These are phyloP conservation scores for Zymoseptoria brevis DNA, from an alignment of 2,329 filamentous ascomycete genomes.

Conservation along the genomic window DNA sequence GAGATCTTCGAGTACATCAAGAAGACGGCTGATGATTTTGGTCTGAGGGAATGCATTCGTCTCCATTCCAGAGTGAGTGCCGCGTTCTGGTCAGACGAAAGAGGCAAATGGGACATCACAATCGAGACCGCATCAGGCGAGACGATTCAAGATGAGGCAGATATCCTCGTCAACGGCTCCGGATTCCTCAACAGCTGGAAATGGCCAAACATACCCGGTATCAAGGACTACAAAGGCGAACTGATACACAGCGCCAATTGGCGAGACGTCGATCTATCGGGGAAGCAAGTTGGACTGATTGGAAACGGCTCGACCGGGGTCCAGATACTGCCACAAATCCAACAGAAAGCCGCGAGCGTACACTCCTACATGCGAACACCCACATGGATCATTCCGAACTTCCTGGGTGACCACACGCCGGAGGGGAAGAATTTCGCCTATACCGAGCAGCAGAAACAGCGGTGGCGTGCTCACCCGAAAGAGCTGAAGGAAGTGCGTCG, in stretches of 20 bases:
- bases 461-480: conserved; percentile 6
- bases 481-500: conserved; percentile 7
- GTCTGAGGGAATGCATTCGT: conserved; percentile 26
- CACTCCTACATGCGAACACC: conserved; percentile 45
- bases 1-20: conserved; percentile 30
- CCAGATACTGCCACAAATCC: conserved; percentile 22
- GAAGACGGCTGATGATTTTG: conserved; percentile 5
- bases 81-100: conserved; percentile 34
- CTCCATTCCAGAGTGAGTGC: conserved; percentile 38
- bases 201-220: conserved; percentile 28
- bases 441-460: conserved; percentile 7
- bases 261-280: conserved; percentile 14
- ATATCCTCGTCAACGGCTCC: conserved; percentile 16
- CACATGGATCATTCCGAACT: conserved; percentile 33
- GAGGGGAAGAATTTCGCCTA: conserved; percentile 7
- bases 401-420: conserved; percentile 4
- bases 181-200: conserved; percentile 15
- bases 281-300: conserved; percentile 7
- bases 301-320: conserved; percentile 6
- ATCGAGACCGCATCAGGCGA: conserved; percentile 16
- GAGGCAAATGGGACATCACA: conserved; percentile 10
- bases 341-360: conserved; percentile 34
- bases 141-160: conserved; percentile 23
- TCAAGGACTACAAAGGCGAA: conserved; percentile 25
- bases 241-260: conserved; percentile 27